Evolutionary conservation across 1,139 yeast species (phyloP).

Genomic region (Debaryomycetaceae sp.): DNA sequence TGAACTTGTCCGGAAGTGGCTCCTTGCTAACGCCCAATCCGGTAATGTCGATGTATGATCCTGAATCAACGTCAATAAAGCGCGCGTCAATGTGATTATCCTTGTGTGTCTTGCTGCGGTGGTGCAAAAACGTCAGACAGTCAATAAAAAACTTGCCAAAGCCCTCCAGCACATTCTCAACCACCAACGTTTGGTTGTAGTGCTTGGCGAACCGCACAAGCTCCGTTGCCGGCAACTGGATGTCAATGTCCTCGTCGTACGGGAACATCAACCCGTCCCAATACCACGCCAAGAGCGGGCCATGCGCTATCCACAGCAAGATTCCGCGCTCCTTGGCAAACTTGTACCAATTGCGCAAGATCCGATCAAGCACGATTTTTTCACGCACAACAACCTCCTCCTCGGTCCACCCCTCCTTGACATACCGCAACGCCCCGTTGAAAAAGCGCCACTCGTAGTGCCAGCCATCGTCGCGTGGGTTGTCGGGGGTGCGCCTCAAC

Average conservation of each 20-base stretch:
- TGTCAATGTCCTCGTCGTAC: conserved; percentile 30
- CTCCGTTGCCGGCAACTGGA: conserved; percentile 32
- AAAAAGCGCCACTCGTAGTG: conserved; percentile 24
- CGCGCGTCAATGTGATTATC: conserved; percentile 38
- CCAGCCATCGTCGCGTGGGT: conserved; percentile 25
- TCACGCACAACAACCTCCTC: conserved; percentile 15
- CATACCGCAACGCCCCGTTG: conserved; percentile 18
- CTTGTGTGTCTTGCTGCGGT: conserved; percentile 25
- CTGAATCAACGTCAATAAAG: conserved; percentile 37
- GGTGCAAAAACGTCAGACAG: conserved; percentile 29
- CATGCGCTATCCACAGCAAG: conserved; percentile 35
- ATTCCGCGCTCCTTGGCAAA: conserved; percentile 32
- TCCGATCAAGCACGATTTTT: conserved; percentile 18
- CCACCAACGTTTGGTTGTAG: conserved; percentile 27
- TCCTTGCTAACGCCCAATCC: conserved; percentile 30
- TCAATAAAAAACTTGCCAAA: conserved; percentile 31
- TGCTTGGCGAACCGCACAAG: conserved; percentile 20
- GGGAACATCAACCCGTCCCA: conserved; percentile 35
- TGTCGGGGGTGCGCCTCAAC: conserved; percentile 20
- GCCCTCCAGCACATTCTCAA: conserved; percentile 28
- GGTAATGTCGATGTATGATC: conserved; percentile 37
- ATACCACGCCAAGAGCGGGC: conserved; percentile 33
- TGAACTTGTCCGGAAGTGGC: conserved; percentile 19
- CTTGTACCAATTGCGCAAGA: conserved; percentile 26
- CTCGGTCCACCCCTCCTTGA: conserved; percentile 18